A percentile compares a stretch with the other conserved stretches of the same genome.
These are phyloP conservation scores for Thielaviopsis punctulata DNA, from an alignment of 2,329 filamentous ascomycete genomes.

Conservation along the genomic window DNA sequence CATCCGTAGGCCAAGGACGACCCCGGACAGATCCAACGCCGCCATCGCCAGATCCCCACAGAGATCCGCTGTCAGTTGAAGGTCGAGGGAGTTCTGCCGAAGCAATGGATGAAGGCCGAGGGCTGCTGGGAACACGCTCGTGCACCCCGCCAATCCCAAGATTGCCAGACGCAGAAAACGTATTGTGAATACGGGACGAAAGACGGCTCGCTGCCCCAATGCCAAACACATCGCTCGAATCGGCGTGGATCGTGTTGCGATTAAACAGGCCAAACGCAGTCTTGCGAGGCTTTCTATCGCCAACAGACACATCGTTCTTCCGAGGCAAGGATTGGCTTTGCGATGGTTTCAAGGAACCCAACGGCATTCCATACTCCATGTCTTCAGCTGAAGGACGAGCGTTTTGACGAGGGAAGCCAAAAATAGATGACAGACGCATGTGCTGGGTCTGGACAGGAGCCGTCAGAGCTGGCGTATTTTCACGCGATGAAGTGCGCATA, in stretches of 20 bases:
- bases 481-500: constrained; percentile 7
- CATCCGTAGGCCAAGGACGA: constrained; percentile 49
- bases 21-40: constrained; percentile 31
- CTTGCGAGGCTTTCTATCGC: constrained; percentile 25
- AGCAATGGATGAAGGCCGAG: constrained; percentile 51
- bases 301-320: constrained; percentile 30
- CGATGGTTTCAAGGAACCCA: constrained; percentile 51
- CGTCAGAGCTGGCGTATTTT: constrained; percentile 23
- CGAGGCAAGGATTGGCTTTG: constrained; percentile 67
- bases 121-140: constrained; percentile 39
- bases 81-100: constrained; percentile 58
- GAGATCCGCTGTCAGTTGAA: constrained; percentile 61
- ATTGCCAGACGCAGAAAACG: constrained; percentile 32
- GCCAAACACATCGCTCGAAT: constrained; percentile 21
- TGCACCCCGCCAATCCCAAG: constrained; percentile 32
- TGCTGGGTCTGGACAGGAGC: constrained; percentile 16
- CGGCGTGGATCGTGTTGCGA: constrained; percentile 32
- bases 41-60: constrained; percentile 45
- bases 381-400: constrained; percentile 22
- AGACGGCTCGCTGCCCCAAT: constrained; percentile 21
- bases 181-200: constrained; percentile 27
- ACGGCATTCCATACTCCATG: constrained; percentile 41
- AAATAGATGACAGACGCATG: constrained; percentile 29
- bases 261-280: constrained; percentile 37
- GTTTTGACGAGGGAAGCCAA: constrained; percentile 41